Evolutionary conservation across 805 yeast species (phyloP).

Genomic region (Candida ponderosae): DNA sequence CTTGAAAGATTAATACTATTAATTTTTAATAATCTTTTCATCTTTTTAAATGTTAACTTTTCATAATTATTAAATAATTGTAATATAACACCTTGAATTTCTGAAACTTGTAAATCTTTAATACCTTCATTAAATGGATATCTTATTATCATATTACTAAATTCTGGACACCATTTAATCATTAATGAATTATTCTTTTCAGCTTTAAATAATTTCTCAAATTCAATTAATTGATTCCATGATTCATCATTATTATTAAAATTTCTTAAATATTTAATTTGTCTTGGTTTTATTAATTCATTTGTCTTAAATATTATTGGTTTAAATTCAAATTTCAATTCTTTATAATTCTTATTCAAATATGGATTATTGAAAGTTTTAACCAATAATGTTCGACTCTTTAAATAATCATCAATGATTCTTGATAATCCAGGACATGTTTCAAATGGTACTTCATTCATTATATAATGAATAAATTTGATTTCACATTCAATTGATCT

Average conservation of each 20-base stretch:
- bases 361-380: background rate
- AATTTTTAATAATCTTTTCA: constrained; percentile 6
- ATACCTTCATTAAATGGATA: constrained; percentile 9
- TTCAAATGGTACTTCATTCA: constrained; percentile 11
- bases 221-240: too few relatives aligned
- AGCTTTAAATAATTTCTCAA: background rate
- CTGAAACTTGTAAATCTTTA: constrained; percentile 13
- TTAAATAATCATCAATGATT: constrained; percentile 15
- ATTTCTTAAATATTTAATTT: background rate
- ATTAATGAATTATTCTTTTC: constrained; percentile 3
- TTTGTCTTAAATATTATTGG: constrained; percentile 13
- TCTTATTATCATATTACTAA: constrained; percentile 11
- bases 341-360: too few relatives aligned
- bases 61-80: constrained; percentile 12
- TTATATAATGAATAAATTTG: constrained; percentile 3
- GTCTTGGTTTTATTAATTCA: constrained; percentile 13
- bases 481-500: constrained; percentile 7
- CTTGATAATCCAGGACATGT: constrained; percentile 4
- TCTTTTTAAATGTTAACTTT: constrained; percentile 7
- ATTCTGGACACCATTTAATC: constrained; percentile 14
- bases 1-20: constrained; percentile 10
- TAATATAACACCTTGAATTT: constrained; percentile 13
- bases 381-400: constrained; percentile 1
- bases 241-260: too few relatives aligned
- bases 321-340: constrained; percentile 5